phyloP scores from a whole-genome alignment of 129 eudicot species.

The Helichrysum umbraculigerum region DNA sequence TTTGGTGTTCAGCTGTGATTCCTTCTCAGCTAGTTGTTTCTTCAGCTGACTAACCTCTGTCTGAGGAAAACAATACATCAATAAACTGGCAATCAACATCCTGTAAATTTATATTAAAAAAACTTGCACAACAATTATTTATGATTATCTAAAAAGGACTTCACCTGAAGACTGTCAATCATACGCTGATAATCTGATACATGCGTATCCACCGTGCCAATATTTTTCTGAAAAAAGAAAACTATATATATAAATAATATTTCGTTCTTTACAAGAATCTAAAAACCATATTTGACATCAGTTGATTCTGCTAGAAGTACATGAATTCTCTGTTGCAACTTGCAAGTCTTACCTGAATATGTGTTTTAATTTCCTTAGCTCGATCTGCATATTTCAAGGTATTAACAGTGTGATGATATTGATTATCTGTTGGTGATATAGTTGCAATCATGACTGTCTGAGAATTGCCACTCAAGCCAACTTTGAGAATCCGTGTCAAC shows the following conservation, averaged over 20 bases:
- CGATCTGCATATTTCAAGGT: constrained; percentile 94
- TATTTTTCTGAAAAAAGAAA: constrained; percentile 62
- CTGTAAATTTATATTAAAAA: background rate
- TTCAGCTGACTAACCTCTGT: constrained; percentile 77
- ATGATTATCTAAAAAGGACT: constrained; percentile 17
- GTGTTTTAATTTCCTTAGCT: constrained; percentile 94
- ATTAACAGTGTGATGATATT: constrained; percentile 88
- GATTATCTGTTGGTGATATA: constrained; percentile 82
- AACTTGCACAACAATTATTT: constrained; percentile 23
- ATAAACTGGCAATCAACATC: constrained; percentile 11
- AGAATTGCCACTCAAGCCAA: constrained; percentile 96
- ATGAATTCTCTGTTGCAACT: background rate
- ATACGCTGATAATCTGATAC: constrained; percentile 92
- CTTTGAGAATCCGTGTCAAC: constrained; percentile 94
- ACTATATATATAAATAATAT: background rate
- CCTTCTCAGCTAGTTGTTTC: constrained; percentile 83
- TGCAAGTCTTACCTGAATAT: constrained; percentile 63
- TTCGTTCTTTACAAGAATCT: background rate
- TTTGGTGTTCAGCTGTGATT: constrained; percentile 71
- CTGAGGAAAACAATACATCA: constrained; percentile 37
- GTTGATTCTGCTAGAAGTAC: background rate
- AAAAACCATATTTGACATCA: constrained; percentile 2
- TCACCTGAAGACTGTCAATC: constrained; percentile 92
- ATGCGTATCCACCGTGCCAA: constrained; percentile 79
- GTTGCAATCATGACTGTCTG: constrained; percentile 94